Base-by-base conservation (phyloP, 73 alveolate genomes). In the Paramecium sexaurelia region DNA sequence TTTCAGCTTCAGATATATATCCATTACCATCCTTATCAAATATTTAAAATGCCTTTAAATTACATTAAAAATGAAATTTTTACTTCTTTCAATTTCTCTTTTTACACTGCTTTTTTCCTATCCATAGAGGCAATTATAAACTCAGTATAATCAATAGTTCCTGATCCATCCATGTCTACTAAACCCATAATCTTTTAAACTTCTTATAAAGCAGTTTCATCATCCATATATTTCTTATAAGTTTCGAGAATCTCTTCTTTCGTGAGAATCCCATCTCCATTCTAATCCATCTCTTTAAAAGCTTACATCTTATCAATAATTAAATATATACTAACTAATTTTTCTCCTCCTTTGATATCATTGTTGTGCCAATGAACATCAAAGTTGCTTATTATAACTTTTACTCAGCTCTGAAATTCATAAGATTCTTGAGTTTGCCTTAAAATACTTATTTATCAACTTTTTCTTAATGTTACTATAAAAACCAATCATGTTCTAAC, bases 211-310 rank as follows among this genome's bases (percentile, higher is more conserved):
- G 97, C 96, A 84, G 93, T 92, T 78, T 75, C 96, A 15, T 86
- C 92, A 84, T 69, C 85, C 95, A 92, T 92, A 39, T 89, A 83
- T 35, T 94, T 85, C 37, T 93, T 94, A 92, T 94, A 94, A 3
- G 93, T 94, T 71, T 91, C 96, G 22, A 92, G 85, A 4, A 94
- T 92, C 71, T 94, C 97, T 32, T 91, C 96, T 69, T 84, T 92
- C 17, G 92, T 94, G 57, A 94, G 61, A n/a, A 91, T 94, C 35
- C 97, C 97, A 87, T 94, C 96, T 36, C 97, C 97, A 92, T 94
- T 92, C 35, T 66, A 84, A 55, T 94, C 97, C 56, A 92, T 82
- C 40, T 73, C 93, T 51, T 75, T 27, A 39, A 85, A 85, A 24
- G 90, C 73, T 78, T 78, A 78, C 90, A 78, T 78, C 90, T 78